phyloP scores from a whole-genome alignment of 441 rosid species.

The Erysimum pusillum region DNA sequence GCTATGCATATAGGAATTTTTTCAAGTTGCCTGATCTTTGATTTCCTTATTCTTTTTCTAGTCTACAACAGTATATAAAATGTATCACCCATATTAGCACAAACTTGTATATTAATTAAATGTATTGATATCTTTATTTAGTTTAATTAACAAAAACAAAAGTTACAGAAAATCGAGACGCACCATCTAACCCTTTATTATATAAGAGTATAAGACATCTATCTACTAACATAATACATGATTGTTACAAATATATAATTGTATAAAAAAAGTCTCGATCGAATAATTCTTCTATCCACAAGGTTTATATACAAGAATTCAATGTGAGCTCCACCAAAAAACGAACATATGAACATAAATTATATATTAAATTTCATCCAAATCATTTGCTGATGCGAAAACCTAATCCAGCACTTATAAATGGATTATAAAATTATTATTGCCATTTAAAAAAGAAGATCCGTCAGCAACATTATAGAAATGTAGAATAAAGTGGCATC shows the following conservation, averaged over 20 bases:
- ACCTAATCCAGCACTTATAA: conserved; percentile 44
- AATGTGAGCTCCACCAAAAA: conserved; percentile 36
- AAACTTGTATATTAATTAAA: too few species aligned
- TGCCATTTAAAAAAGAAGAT: conserved; percentile 1
- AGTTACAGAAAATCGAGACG: too few species aligned
- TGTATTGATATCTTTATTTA: too few species aligned
- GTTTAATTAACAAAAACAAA: too few species aligned
- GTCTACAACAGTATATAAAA: too few species aligned
- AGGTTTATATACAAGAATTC: conserved; percentile 1
- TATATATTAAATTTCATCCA: background rate
- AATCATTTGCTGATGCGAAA: conserved; percentile 42
- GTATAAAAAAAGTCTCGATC: background rate
- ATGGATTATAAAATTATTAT: background rate
- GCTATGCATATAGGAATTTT: conserved; percentile 22
- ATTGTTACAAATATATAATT: background rate
- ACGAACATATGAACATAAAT: background rate
- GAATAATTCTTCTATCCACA: background rate
- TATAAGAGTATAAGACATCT: too few species aligned
- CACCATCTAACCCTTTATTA: background rate
- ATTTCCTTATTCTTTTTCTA: background rate
- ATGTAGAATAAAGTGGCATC: conserved; percentile 4
- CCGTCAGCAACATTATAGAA: conserved; percentile 21
- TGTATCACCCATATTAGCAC: background rate
- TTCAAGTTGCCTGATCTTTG: background rate
- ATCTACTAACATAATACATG: background rate